Evolutionary conservation across 1,284 basidiomycete genomes (phyloP), one percentile per base, ranked within the genome.

Genomic region (Puccinia novopanici): DNA sequence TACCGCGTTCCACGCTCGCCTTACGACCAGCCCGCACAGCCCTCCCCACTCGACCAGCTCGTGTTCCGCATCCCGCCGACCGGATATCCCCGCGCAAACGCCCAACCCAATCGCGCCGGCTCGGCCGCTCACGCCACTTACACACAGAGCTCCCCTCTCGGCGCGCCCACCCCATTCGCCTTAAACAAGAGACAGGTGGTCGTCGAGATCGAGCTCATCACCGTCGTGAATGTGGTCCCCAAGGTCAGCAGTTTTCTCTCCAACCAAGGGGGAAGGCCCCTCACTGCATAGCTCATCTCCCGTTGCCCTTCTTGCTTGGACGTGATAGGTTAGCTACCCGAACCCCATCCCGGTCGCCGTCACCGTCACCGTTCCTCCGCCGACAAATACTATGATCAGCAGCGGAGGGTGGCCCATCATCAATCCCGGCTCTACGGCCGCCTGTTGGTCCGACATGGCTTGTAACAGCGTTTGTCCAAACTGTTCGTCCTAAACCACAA

Each of bases 401-500:
- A 45, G 27, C 22, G 77, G 77, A 37, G 67, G 68, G 5, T 79
- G 77, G 77, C 77, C 77, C 6, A 79, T 79, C 68, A 79, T 79
- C 45, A 50, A 72, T 52, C 77, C 77, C 12, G 67, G 67, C 37
- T 79, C 77, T 1, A 37, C 68, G 10, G 37, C 67, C 17, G 67
- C 77, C 17, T 79, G 77, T 27, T 79, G 77, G 77, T 79, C 77
- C 19, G 77, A 79, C 59, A 59, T 59, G 37, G 77, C 77, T 1
- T 79, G 77, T 42, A 79, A 79, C 42, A 71, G 67, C 19, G 77
- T 79, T 34, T 79, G 77, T 30, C 77, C 77, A n/a, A 79, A 79
- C 34, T 79, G 77, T 79, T 52, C 6, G 77, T 61, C 8, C 27
- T 34, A 34, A 34, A 4, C 45, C 2, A 2, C 45, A 48, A 12